Base-by-base conservation (phyloP, 306 rosid species). In the Erythrophleum fordii region DNA sequence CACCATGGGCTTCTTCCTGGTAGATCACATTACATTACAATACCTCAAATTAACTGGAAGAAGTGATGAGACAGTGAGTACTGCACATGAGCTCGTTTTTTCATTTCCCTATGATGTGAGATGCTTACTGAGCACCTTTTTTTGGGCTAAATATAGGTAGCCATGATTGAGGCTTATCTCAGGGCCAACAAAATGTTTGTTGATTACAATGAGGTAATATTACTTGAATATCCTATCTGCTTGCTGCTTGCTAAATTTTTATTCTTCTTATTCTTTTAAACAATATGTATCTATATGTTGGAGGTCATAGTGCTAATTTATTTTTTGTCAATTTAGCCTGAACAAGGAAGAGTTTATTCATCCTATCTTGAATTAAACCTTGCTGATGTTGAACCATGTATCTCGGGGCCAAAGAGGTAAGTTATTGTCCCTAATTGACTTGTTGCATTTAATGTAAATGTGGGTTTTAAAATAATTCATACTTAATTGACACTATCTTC, bases 1-100 rank as follows among this genome's bases (percentile, higher is more conserved):
- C 74, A 93, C 98, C 45, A 95, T 95, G 99, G 99, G 94, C 20
- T 95, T 91, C 90, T 95, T 95, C 81, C 97, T 97, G 8, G 97
- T 95, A 45, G 97, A 93, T 88, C 95, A 86, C 59, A 93, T 94
- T 77, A 91, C 98, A 59, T 86, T 95, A 76, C 97, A 95, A 67
- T 95, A 95, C 85, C 99, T 95, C 76, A 93, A 87, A 85, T 79
- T 94, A 82, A 94, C 97, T 0, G 97, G 98, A 68, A 84, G 97
- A 88, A 95, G 93, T 76, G 97, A 93, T 55, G 97, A 95, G 77
- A 91, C 92, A 42, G 97, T 95, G 77, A 83, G 94, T 90, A 72
- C 68, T 41, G 41, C 34, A 56, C 66, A 51, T 45, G 16, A 45
- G 12, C 25, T 72, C 39, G 34, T 73, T 61, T 65, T 64, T 77